These are phyloP conservation scores for Kodamaea kakaduensis DNA, from an alignment of 805 yeast species.

Conservation along the genomic window DNA sequence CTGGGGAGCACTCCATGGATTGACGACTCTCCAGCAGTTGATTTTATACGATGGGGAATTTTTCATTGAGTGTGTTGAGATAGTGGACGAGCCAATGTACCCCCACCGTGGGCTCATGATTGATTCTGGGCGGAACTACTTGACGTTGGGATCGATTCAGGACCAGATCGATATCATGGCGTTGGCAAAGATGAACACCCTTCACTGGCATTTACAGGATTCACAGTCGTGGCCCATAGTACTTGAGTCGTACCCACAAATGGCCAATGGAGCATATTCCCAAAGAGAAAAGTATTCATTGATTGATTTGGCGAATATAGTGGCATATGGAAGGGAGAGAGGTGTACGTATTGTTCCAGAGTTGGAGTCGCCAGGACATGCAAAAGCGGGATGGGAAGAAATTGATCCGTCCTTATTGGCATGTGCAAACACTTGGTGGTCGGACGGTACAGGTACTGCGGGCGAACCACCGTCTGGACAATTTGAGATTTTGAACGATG, in stretches of 20 bases:
- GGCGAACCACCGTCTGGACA: constrained; percentile 42
- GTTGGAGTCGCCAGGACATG: constrained; percentile 41
- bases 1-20: constrained; percentile 42
- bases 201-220: constrained; percentile 41
- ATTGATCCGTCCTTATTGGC: constrained; percentile 28
- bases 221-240: constrained; percentile 40
- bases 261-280: constrained; percentile 38
- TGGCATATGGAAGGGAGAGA: constrained; percentile 28
- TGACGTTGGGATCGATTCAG: constrained; percentile 20
- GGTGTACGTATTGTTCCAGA: constrained; percentile 43
- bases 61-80: constrained; percentile 30
- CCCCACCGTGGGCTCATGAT: constrained; percentile 38
- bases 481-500: constrained; percentile 29
- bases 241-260: constrained; percentile 29
- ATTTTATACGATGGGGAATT: constrained; percentile 25
- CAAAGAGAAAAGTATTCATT: constrained; percentile 25
- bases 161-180: constrained; percentile 39
- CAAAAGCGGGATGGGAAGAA: constrained; percentile 36
- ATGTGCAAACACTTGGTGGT: constrained; percentile 29
- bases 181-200: constrained; percentile 33
- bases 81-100: constrained; percentile 32
- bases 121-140: constrained; percentile 38
- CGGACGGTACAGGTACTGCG: constrained; percentile 24
- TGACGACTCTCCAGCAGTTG: constrained; percentile 38
- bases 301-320: constrained; percentile 23